These are phyloP conservation scores for Dendrobium nobile DNA, from an alignment of 106 monocot genomes.

Conservation along the genomic window DNA sequence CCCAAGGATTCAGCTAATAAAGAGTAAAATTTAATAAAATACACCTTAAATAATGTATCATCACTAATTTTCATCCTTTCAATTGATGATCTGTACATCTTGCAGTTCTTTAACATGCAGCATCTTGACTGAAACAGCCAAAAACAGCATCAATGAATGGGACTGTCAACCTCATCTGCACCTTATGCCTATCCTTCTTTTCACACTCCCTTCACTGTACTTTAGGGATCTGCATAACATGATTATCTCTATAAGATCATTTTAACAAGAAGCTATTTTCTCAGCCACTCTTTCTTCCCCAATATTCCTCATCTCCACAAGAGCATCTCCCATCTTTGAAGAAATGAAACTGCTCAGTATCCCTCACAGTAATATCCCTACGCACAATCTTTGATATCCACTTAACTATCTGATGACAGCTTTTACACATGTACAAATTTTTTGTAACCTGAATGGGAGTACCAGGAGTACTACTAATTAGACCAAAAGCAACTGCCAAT, in stretches of 20 bases:
- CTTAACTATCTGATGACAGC: constrained; percentile 62
- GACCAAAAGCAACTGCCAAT: constrained; percentile 71
- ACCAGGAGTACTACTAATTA: constrained; percentile 72
- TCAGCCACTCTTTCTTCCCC: constrained; percentile 19
- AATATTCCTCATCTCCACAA: constrained; percentile 69
- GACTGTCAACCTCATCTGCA: too few species aligned
- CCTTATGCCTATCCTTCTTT: too few species aligned
- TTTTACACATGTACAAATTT: constrained; percentile 75
- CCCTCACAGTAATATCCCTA: constrained; percentile 74
- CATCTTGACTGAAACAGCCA: background rate
- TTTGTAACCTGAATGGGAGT: constrained; percentile 79
- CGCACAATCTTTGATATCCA: constrained; percentile 69
- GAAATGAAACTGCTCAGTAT: constrained; percentile 75
- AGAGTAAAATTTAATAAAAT: too few species aligned
- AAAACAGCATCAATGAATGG: background rate
- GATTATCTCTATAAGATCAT: too few species aligned
- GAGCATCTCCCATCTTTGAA: constrained; percentile 81
- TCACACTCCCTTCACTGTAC: too few species aligned
- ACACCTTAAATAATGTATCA: too few species aligned
- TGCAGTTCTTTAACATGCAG: background rate
- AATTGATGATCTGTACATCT: background rate
- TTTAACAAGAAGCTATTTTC: too few species aligned
- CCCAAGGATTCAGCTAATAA: too few species aligned
- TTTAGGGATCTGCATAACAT: too few species aligned
- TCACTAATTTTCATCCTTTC: background rate